A percentile compares a stretch with the other conserved stretches of the same genome.
Conservation (phyloP, 179 eudicot genomes). For the Drosera spatulata region DNA sequence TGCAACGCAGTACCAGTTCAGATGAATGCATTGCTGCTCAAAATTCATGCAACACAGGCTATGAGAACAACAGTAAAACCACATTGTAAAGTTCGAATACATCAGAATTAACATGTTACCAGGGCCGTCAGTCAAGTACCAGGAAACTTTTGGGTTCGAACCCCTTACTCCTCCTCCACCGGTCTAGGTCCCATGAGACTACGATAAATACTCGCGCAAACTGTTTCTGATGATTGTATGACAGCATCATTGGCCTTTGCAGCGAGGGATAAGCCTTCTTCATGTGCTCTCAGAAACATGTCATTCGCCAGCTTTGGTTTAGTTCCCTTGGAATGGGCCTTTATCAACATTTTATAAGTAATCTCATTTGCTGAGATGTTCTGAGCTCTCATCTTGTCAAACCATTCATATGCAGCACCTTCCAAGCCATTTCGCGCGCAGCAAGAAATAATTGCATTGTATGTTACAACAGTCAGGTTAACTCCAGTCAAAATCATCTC, state of each 20-base stretch:
- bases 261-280: slow-evolving; percentile 52
- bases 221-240: slow-evolving; percentile 20
- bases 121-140: too few species aligned
- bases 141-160: slow-evolving; percentile 28
- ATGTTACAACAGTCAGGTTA: slow-evolving; percentile 71
- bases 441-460: slow-evolving; percentile 76
- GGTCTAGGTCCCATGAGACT: slow-evolving; percentile 61
- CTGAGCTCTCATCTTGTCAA: slow-evolving; percentile 46
- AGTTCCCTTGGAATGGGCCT: slow-evolving; percentile 66
- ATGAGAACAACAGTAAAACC: too few species aligned
- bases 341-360: slow-evolving; percentile 64
- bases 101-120: too few species aligned
- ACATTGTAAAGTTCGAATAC: too few species aligned
- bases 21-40: too few species aligned
- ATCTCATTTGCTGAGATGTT: slow-evolving; percentile 55
- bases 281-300: slow-evolving; percentile 45
- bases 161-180: slow-evolving; percentile 36
- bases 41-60: too few species aligned
- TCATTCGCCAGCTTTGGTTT: slow-evolving; percentile 84
- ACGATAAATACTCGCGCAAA: slow-evolving; percentile 46
- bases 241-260: slow-evolving; percentile 75
- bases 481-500: slow-evolving; percentile 54
- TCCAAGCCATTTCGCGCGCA: slow-evolving; percentile 48
- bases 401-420: slow-evolving; percentile 74
- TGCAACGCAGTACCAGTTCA: too few species aligned